Evolutionary conservation across 2,329 filamentous ascomycete species (phyloP).

Genomic region (Ceratocystis diversiconidia): DNA sequence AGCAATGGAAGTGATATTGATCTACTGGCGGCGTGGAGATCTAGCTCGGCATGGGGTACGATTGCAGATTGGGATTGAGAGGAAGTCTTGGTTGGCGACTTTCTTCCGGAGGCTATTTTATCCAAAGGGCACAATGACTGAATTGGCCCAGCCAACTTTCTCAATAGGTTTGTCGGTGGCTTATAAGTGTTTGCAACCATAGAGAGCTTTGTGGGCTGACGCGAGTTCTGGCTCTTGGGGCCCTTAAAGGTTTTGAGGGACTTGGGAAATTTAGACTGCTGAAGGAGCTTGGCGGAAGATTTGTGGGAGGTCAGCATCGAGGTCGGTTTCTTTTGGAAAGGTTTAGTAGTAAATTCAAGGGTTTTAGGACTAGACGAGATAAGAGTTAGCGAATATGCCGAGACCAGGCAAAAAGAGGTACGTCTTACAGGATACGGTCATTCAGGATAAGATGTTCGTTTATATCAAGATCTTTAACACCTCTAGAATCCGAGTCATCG

Average conservation of each 20-base stretch:
- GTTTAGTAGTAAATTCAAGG: not conserved
- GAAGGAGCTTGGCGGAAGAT: not conserved
- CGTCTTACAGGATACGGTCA: not conserved
- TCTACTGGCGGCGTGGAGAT: not conserved
- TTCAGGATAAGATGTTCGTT: not conserved
- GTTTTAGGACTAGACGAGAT: not conserved
- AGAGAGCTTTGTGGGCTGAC: not conserved
- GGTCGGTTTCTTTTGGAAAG: not conserved
- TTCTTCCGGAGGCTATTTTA: not conserved
- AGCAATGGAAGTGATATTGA: not conserved
- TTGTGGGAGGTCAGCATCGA: not conserved
- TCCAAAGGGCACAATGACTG: not conserved
- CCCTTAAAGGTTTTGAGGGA: not conserved
- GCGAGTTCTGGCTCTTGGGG: not conserved
- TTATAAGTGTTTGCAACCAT: not conserved
- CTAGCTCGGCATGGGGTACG: not conserved
- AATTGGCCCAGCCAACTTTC: not conserved
- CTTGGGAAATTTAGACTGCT: not conserved
- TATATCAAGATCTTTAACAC: not conserved
- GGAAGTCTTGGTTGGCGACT: no score
- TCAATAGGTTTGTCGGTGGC: not conserved
- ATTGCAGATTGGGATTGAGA: no score
- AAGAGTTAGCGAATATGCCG: not conserved
- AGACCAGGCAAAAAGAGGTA: not conserved
- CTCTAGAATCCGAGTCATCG: constrained; percentile 1